phyloP scores from a whole-genome alignment of 148 eudicot species.

The Camellia japonica region DNA sequence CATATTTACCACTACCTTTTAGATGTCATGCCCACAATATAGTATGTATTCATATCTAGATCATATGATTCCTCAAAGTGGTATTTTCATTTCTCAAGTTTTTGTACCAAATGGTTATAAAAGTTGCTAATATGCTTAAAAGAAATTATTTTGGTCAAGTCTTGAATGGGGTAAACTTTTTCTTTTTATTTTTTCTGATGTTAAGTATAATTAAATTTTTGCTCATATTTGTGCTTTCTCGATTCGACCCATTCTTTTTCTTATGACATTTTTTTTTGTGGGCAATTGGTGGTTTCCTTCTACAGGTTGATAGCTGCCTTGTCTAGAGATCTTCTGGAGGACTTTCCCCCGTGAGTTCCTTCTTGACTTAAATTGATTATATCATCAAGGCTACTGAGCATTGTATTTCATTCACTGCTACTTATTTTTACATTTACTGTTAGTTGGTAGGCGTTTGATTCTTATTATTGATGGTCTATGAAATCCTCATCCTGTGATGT shows the following conservation, averaged over 20 bases:
- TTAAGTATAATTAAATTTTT: too few species aligned
- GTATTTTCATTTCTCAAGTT: too few species aligned
- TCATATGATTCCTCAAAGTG: too few species aligned
- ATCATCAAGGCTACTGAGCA: not conserved
- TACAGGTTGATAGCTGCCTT: constrained; percentile 81
- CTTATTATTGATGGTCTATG: not conserved
- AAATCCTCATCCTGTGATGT: not conserved
- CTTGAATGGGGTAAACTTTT: not conserved
- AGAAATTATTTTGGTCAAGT: too few species aligned
- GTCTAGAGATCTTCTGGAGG: constrained; percentile 82
- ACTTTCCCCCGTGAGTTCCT: constrained; percentile 80
- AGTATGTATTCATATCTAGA: too few species aligned
- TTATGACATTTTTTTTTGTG: not conserved
- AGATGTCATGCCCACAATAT: too few species aligned
- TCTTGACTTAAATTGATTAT: not conserved
- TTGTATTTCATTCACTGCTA: constrained; percentile 1
- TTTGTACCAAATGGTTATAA: too few species aligned
- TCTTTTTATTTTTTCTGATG: not conserved
- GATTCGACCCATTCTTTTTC: not conserved
- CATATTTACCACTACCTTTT: too few species aligned
- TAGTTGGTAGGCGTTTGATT: not conserved
- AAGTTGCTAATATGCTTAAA: too few species aligned
- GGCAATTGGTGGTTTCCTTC: constrained; percentile 15
- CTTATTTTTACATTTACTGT: not conserved
- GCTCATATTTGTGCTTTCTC: not conserved